Evolutionary conservation across 1,284 basidiomycete species (phyloP).

Genomic region (Sporisorium reilianum): DNA sequence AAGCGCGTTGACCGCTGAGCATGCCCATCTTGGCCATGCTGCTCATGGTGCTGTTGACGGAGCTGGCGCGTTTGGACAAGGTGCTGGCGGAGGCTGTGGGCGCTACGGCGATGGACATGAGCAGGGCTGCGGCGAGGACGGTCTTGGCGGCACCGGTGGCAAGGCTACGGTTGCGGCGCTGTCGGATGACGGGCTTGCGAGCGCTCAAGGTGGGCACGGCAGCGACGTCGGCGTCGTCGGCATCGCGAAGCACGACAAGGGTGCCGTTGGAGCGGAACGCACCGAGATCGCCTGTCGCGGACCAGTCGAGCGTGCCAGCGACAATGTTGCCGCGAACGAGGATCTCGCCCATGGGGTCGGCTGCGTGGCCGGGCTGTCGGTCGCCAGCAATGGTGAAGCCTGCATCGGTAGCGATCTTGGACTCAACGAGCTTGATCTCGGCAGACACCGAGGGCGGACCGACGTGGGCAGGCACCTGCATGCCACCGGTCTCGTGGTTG

Average conservation of each 20-base stretch:
- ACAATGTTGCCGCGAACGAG: conserved; percentile 55
- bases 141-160: conserved; percentile 17
- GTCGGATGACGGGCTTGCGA: conserved; percentile 37
- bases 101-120: conserved; percentile 12
- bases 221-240: conserved; percentile 28
- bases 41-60: conserved; percentile 58
- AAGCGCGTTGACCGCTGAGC: conserved; percentile 56
- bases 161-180: conserved; percentile 21
- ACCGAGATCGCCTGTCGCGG: conserved; percentile 57
- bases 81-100: conserved; percentile 13
- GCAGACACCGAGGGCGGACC: conserved; percentile 63
- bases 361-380: conserved; percentile 21
- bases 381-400: conserved; percentile 42
- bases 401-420: conserved; percentile 23
- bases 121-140: conserved; percentile 14
- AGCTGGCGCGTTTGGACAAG: conserved; percentile 22
- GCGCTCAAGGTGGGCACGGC: conserved; percentile 35
- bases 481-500: conserved; percentile 41
- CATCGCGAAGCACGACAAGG: conserved; percentile 57
- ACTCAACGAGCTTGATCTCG: conserved; percentile 65
- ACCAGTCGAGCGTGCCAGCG: conserved; percentile 37
- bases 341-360: conserved; percentile 61
- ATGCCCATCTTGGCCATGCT: conserved; percentile 55
- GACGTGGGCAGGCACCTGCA: conserved; percentile 56
- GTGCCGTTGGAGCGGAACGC: conserved; percentile 65